A percentile compares a stretch with the other conserved stretches of the same genome.
Conservation (phyloP, 1,139 yeast species). For the Sugiyamaella japonica region DNA sequence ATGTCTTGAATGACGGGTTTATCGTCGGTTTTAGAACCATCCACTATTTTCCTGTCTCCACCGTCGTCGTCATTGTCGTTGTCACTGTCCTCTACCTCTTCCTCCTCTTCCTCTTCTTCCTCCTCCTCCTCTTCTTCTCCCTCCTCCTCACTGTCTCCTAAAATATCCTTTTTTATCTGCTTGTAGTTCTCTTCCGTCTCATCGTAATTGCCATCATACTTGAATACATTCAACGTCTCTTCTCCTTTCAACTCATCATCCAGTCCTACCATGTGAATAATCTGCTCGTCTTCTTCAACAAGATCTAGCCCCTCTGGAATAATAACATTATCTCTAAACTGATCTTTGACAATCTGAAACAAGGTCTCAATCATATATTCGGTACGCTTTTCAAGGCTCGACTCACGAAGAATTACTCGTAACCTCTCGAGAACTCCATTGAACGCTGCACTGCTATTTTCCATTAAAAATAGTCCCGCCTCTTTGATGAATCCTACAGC, state of each 20-base stretch:
- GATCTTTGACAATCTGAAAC: conserved; percentile 52
- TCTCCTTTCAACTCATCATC: conserved; percentile 51
- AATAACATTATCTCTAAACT: conserved; percentile 47
- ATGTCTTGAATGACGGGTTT: conserved; percentile 50
- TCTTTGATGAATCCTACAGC: conserved; percentile 47
- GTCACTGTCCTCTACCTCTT: conserved; percentile 16
- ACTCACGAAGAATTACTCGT: conserved; percentile 60
- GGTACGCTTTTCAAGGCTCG: conserved; percentile 47
- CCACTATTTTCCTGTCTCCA: conserved; percentile 13
- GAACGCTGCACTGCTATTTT: conserved; percentile 46
- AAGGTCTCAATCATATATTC: conserved; percentile 54
- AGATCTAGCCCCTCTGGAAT: conserved; percentile 53
- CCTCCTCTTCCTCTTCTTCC: conserved; percentile 32
- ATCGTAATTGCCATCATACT: conserved; percentile 54
- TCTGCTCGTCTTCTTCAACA: conserved; percentile 64
- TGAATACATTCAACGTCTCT: conserved; percentile 53
- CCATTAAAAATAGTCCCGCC: conserved; percentile 49
- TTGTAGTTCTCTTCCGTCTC: conserved; percentile 51
- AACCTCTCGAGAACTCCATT: conserved; percentile 62
- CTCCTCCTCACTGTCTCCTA: conserved; percentile 44
- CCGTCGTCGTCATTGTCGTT: conserved; percentile 28
- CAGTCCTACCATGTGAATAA: conserved; percentile 59
- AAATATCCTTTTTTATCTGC: conserved; percentile 44
- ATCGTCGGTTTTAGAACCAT: conserved; percentile 13
- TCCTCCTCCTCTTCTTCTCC: conserved; percentile 29